Base-by-base conservation (phyloP, 169 alveolate species). In the Plasmodium blacklocki region DNA sequence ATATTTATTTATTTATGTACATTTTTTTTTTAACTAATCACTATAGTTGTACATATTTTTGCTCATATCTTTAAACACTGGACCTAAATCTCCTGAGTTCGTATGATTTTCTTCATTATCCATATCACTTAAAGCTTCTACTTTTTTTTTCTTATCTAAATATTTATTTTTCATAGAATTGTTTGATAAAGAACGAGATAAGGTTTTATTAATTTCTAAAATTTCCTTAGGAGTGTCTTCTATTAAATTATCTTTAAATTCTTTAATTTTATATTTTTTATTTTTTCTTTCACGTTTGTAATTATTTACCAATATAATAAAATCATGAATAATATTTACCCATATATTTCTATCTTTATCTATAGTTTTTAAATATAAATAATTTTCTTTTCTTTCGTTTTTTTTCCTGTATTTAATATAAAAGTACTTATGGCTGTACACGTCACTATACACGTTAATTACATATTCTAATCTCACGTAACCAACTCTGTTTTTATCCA, bases 111-210 rank as follows among this genome's bases (percentile, higher is more conserved):
- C 75, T 9, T 64, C 89, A 18, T 76, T 66, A 56, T 76, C 89
- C 14, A 66, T 67, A 45, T 76, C 67, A 56, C 89, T 76, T 45
- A 64, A 56, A n/a, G 71, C 52, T 45, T 76, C 89, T 2, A 49
- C 75, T 7, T 18, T 19, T 50, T 76, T 63, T 21, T 76, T 76
- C 54, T 76, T 76, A 21, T 76, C 64, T 43, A 76, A 70, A 56
- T 76, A 76, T 21, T 76, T 76, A 64, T 64, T 76, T 76, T 76
- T 76, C 26, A 76, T 76, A 76, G 89, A 75, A 75, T 60, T 63
- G 7, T 21, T 76, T n/a, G 89, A 76, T 45, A 76, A 76, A 23
- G 89, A 64, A 18, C 52, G 76, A 64, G 78, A 76, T 45, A 76
- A 56, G 21, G 47, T 67, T 12, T 63, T 76, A 29, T 76, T 76